Conservation (phyloP, 192 early-diverging fungal genomes). For the Phlyctochytrium arcticum region DNA sequence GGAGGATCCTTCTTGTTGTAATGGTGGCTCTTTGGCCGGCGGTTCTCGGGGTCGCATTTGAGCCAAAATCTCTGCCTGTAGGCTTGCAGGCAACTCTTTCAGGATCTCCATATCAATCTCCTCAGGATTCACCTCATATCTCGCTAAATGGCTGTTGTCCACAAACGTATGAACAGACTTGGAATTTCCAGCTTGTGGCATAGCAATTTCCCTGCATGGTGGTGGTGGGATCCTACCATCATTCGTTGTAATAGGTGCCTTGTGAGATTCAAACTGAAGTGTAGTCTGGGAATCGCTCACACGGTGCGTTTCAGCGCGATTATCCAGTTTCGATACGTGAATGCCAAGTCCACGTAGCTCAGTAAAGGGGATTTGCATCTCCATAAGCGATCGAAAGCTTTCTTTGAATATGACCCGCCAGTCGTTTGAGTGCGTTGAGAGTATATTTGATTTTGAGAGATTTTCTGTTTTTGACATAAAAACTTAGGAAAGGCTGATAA, state of each 20-base stretch:
- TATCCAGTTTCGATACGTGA: conserved; percentile 32
- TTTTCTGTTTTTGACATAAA: conserved; percentile 15
- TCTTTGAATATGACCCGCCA: conserved; percentile 15
- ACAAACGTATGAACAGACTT: not conserved
- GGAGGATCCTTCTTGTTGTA: not conserved
- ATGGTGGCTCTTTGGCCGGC: not conserved
- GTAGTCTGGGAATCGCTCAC: not conserved
- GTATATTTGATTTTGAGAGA: conserved; percentile 24
- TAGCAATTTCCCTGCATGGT: not conserved
- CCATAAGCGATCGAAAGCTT: conserved; percentile 14
- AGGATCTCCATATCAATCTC: conserved; percentile 21
- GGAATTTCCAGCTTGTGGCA: not conserved
- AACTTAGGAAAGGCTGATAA: not conserved
- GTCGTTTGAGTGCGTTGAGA: conserved; percentile 1
- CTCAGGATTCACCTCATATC: not conserved
- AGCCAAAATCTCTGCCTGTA: conserved; percentile 16
- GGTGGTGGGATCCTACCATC: no score
- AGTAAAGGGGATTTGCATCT: conserved; percentile 17
- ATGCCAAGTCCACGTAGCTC: conserved; percentile 45
- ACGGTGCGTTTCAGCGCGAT: no score
- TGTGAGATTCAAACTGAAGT: no score
- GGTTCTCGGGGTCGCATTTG: not conserved
- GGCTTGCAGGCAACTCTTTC: conserved; percentile 10
- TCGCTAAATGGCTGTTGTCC: not conserved
- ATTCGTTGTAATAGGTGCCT: no score